A percentile compares a stretch with the other conserved stretches of the same genome.
Evolutionary conservation across 2,329 filamentous ascomycete genomes (phyloP).

Genomic region (Paecilomyces variotii): DNA sequence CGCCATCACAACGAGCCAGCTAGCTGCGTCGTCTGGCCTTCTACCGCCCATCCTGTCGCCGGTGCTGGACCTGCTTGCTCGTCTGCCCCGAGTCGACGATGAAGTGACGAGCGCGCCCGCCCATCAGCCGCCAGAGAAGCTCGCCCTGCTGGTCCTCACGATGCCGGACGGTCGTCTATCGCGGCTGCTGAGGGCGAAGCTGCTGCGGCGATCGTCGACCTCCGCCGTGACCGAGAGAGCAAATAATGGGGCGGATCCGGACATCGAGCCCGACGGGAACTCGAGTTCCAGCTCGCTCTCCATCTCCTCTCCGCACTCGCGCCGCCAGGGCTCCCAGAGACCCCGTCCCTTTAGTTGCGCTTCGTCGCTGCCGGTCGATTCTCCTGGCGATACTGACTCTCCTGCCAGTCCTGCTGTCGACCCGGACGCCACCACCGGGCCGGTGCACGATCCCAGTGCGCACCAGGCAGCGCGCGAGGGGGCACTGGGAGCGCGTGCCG

Average conservation of each 20-base stretch:
- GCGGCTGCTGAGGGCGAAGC: conserved; percentile 27
- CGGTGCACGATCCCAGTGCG: conserved; percentile 4
- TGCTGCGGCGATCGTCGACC: conserved; percentile 30
- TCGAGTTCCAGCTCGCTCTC: conserved; percentile 6
- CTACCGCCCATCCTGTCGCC: neutral
- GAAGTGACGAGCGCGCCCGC: neutral
- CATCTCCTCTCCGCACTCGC: conserved; percentile 13
- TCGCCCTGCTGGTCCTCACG: conserved; percentile 7
- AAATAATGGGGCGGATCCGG: conserved; percentile 14
- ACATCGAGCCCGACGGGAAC: conserved; percentile 2
- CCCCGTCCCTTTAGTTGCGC: conserved; percentile 16
- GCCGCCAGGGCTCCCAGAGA: conserved; percentile 7
- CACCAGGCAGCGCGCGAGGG: neutral
- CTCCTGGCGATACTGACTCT: conserved; percentile 9
- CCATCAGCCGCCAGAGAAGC: neutral
- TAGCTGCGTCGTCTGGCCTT: neutral
- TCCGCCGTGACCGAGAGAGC: conserved; percentile 12
- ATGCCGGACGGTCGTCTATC: conserved; percentile 27
- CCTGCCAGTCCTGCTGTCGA: conserved; percentile 4
- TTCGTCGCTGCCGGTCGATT: conserved; percentile 14
- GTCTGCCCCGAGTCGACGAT: neutral
- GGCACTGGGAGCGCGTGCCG: neutral
- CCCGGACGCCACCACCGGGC: neutral
- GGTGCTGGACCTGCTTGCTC: neutral
- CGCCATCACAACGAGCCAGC: neutral